These are phyloP conservation scores for Canavalia ensiformis DNA, from an alignment of 306 rosid species.

Conservation along the genomic window DNA sequence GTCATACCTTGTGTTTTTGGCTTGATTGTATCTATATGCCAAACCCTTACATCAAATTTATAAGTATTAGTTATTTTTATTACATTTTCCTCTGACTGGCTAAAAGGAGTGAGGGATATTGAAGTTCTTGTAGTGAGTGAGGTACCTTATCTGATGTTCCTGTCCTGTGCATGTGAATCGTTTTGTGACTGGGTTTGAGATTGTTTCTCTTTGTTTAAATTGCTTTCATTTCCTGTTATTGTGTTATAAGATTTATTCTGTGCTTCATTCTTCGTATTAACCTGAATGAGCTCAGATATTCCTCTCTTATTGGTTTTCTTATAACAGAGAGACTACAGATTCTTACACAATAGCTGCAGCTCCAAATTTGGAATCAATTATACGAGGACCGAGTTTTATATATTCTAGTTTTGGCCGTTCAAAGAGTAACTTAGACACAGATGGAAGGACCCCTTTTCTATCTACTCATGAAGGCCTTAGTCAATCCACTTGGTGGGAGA, in stretches of 20 bases:
- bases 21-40: neutral
- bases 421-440: slow-evolving; percentile 60
- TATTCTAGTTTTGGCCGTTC: slow-evolving; percentile 60
- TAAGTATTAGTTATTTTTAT: neutral
- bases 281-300: neutral
- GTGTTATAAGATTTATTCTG: slow-evolving; percentile 3
- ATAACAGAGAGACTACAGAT: slow-evolving; percentile 75
- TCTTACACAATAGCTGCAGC: slow-evolving; percentile 79
- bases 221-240: neutral
- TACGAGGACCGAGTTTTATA: slow-evolving; percentile 56
- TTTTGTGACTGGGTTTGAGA: neutral
- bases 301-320: neutral
- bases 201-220: neutral
- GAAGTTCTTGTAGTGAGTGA: neutral
- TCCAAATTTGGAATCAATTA: slow-evolving; percentile 59
- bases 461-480: slow-evolving; percentile 49
- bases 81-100: neutral
- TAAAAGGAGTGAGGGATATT: neutral
- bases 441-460: slow-evolving; percentile 62
- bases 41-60: neutral
- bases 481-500: slow-evolving; percentile 60
- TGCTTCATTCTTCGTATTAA: neutral
- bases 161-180: neutral
- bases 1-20: neutral
- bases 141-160: neutral